A percentile compares a stretch with the other conserved stretches of the same genome.
Conservation (phyloP, 2,329 filamentous ascomycete genomes). For the Nemania serpens region DNA sequence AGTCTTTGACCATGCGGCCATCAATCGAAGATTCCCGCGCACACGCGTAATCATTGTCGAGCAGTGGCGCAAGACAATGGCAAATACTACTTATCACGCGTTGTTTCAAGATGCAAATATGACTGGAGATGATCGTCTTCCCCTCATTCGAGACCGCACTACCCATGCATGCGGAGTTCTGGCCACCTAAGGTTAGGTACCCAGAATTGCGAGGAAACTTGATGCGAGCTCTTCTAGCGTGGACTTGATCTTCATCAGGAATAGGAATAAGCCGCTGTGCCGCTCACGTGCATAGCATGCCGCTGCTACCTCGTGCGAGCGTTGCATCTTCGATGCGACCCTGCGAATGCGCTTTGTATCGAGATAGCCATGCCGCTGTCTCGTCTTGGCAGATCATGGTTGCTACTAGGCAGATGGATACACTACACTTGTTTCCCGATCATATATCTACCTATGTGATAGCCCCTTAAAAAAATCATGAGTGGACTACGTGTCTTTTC, state of each 20-base stretch:
- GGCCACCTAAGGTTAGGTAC: background rate
- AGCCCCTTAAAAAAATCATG: too few relatives aligned
- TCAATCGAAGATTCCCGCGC: background rate
- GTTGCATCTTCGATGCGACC: constrained; percentile 25
- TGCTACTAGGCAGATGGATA: too few relatives aligned
- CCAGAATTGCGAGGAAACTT: background rate
- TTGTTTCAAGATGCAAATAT: constrained; percentile 18
- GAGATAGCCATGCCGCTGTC: background rate
- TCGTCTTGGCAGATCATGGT: background rate
- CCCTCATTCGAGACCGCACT: constrained; percentile 4
- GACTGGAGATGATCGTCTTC: constrained; percentile 14
- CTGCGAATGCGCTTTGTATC: constrained; percentile 7
- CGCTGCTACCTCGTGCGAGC: constrained; percentile 24
- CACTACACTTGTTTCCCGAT: too few relatives aligned
- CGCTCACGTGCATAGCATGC: constrained; percentile 18
- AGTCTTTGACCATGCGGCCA: background rate
- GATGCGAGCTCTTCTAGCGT: constrained; percentile 10
- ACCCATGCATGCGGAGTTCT: constrained; percentile 1
- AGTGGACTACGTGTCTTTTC: too few relatives aligned
- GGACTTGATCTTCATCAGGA: constrained; percentile 10
- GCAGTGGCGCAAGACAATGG: constrained; percentile 14
- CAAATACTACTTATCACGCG: constrained; percentile 14
- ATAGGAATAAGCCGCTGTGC: constrained; percentile 20
- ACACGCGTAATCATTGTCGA: constrained; percentile 7
- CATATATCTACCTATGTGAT: too few relatives aligned